A percentile compares a stretch with the other conserved stretches of the same genome.
Conservation (phyloP, 108 stramenopile species). For the Bacterosira constricta region DNA sequence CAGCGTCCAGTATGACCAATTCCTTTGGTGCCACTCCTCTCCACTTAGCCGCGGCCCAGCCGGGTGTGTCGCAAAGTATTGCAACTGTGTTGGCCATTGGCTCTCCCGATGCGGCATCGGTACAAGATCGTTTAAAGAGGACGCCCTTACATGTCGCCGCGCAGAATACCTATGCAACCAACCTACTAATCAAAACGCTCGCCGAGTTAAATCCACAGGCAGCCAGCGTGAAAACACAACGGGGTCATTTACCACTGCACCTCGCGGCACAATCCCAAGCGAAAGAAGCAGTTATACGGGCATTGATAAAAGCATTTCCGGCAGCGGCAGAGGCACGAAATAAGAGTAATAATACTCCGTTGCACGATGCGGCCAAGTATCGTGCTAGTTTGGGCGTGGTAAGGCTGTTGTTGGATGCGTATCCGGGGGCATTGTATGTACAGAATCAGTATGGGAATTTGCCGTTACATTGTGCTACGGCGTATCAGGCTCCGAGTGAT, state of each 20-base stretch:
- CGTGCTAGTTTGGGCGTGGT: slow-evolving; percentile 50
- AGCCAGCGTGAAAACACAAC: slow-evolving; percentile 41
- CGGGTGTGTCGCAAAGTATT: slow-evolving; percentile 42
- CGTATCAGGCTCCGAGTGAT: slow-evolving; percentile 49
- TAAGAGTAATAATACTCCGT: slow-evolving; percentile 59
- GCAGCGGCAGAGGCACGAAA: slow-evolving; percentile 52
- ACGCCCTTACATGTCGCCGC: slow-evolving; percentile 58
- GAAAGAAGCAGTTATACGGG: slow-evolving; percentile 53
- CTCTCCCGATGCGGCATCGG: slow-evolving; percentile 45
- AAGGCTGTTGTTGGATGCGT: slow-evolving; percentile 47
- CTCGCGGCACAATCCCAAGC: slow-evolving; percentile 60
- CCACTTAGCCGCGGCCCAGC: slow-evolving; percentile 48
- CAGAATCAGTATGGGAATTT: slow-evolving; percentile 60
- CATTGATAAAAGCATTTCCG: slow-evolving; percentile 58
- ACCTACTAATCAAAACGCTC: slow-evolving; percentile 52
- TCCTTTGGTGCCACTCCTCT: slow-evolving; percentile 47
- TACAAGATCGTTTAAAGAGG: slow-evolving; percentile 48
- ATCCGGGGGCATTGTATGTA: slow-evolving; percentile 48
- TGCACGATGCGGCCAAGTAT: slow-evolving; percentile 71
- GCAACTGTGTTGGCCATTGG: slow-evolving; percentile 52
- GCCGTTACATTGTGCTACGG: slow-evolving; percentile 52
- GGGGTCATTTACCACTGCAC: slow-evolving; percentile 64
- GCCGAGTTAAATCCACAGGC: slow-evolving; percentile 58
- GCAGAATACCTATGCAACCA: slow-evolving; percentile 55
- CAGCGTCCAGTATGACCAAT: slow-evolving; percentile 44